These are phyloP conservation scores for Graphium sp. DNA, from an alignment of 2,329 filamentous ascomycete species.

Conservation along the genomic window DNA sequence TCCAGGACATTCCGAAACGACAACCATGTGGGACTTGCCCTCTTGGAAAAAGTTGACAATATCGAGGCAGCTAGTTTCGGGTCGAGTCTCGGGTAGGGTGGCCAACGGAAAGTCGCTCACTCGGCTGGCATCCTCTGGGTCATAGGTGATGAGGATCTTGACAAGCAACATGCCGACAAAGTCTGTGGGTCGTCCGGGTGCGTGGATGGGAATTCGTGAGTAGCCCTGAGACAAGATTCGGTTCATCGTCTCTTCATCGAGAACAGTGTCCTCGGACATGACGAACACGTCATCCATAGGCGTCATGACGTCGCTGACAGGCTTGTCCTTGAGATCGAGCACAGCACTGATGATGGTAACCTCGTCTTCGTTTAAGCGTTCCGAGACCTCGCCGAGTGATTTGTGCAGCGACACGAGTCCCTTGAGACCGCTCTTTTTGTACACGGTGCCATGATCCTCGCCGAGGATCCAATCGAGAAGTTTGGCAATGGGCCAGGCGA, in stretches of 20 bases:
- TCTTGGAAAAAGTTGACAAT: slow-evolving; percentile 99
- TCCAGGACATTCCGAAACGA: slow-evolving; percentile 83
- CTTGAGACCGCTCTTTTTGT: slow-evolving; percentile 96
- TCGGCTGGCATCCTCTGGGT: slow-evolving; percentile 76
- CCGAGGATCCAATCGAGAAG: slow-evolving; percentile 85
- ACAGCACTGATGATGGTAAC: slow-evolving; percentile 98
- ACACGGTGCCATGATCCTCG: slow-evolving; percentile 87
- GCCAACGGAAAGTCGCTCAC: slow-evolving; percentile 86
- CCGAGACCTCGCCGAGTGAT: slow-evolving; percentile 69
- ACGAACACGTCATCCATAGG: slow-evolving; percentile 96
- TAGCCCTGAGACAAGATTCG: slow-evolving; percentile 85
- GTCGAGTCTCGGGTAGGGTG: slow-evolving; percentile 83
- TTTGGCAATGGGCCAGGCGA: slow-evolving; percentile 92
- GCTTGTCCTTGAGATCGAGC: slow-evolving; percentile 88
- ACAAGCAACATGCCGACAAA: slow-evolving; percentile 97
- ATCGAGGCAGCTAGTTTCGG: slow-evolving; percentile 90
- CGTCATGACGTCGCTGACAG: slow-evolving; percentile 93
- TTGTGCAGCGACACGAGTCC: slow-evolving; percentile 91
- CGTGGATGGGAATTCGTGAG: slow-evolving; percentile 87
- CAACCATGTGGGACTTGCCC: slow-evolving; percentile 96
- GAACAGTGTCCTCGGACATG: slow-evolving; percentile 83
- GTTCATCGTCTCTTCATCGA: slow-evolving; percentile 92
- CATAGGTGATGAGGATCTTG: slow-evolving; percentile 97
- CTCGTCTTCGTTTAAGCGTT: slow-evolving; percentile 90
- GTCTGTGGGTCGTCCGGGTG: slow-evolving; percentile 65